phyloP scores from a whole-genome alignment of 768 basidiomycete species.

The Inosperma sp. region DNA sequence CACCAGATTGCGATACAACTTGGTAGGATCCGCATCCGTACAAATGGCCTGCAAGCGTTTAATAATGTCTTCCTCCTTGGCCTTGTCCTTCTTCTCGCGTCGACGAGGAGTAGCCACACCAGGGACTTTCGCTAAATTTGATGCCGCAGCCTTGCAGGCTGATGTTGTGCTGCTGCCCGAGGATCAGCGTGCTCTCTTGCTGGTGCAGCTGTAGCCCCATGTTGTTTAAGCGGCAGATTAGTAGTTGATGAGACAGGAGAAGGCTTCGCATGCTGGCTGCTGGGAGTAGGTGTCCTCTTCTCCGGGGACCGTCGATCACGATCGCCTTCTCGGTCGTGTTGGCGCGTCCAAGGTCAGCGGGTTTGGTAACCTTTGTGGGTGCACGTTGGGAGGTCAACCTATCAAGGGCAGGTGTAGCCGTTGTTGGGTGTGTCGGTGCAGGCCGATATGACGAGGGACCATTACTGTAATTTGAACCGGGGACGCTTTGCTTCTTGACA shows the following conservation, averaged over 20 bases:
- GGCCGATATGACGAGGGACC: constrained; percentile 64
- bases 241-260: constrained; percentile 58
- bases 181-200: constrained; percentile 36
- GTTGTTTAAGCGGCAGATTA: constrained; percentile 49
- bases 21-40: constrained; percentile 95
- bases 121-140: constrained; percentile 61
- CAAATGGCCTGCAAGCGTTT: constrained; percentile 90
- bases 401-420: constrained; percentile 68
- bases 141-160: constrained; percentile 61
- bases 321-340: constrained; percentile 52
- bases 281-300: constrained; percentile 20
- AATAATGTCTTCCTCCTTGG: constrained; percentile 84
- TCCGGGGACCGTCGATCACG: constrained; percentile 50
- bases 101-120: constrained; percentile 80
- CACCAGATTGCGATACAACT: constrained; percentile 84
- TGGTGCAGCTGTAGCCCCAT: constrained; percentile 13
- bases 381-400: constrained; percentile 84
- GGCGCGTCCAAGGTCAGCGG: constrained; percentile 54
- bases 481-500: constrained; percentile 32
- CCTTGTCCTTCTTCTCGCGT: constrained; percentile 81
- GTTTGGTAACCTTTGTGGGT: constrained; percentile 48
- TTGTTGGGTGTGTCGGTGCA: constrained; percentile 65
- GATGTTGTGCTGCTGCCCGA: constrained; percentile 37
- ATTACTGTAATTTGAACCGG: constrained; percentile 26
- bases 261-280: constrained; percentile 41